Conservation (phyloP, 2,329 filamentous ascomycete species). For the Mycocentrospora acerina region DNA sequence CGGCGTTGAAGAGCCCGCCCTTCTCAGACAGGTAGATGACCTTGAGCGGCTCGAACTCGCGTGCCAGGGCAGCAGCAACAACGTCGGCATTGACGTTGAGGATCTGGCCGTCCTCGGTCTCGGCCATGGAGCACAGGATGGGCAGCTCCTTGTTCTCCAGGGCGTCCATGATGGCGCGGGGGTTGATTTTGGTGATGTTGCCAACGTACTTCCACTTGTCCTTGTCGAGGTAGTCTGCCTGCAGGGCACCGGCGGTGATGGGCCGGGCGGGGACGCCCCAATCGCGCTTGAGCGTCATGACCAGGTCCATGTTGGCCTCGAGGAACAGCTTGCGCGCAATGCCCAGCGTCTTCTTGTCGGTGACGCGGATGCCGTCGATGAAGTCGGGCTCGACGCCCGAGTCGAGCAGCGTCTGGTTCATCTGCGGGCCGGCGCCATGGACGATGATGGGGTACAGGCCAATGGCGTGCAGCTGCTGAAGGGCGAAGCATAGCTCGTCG, state of each 20-base stretch:
- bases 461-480: conserved; percentile 92
- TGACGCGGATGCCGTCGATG: conserved; percentile 93
- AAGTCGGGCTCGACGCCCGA: conserved; percentile 94
- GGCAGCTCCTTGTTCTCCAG: conserved; percentile 87
- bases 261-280: conserved; percentile 87
- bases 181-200: conserved; percentile 92
- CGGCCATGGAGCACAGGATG: conserved; percentile 93
- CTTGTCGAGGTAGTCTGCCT: conserved; percentile 92
- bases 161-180: conserved; percentile 83
- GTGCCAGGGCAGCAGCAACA: conserved; percentile 88
- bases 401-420: conserved; percentile 86
- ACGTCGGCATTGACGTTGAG: conserved; percentile 98
- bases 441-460: conserved; percentile 94
- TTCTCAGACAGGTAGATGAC: conserved; percentile 99
- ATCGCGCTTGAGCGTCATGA: conserved; percentile 78
- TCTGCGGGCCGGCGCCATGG: conserved; percentile 90
- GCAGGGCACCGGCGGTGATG: conserved; percentile 86
- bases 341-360: conserved; percentile 90
- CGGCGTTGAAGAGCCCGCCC: conserved; percentile 90
- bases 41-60: conserved; percentile 88
- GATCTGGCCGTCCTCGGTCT: conserved; percentile 86
- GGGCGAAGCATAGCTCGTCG: conserved; percentile 82
- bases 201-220: conserved; percentile 95
- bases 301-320: conserved; percentile 90
- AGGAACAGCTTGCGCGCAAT: conserved; percentile 91